Conservation (phyloP, 805 yeast species). For the Debaryomyces tyrocola region DNA sequence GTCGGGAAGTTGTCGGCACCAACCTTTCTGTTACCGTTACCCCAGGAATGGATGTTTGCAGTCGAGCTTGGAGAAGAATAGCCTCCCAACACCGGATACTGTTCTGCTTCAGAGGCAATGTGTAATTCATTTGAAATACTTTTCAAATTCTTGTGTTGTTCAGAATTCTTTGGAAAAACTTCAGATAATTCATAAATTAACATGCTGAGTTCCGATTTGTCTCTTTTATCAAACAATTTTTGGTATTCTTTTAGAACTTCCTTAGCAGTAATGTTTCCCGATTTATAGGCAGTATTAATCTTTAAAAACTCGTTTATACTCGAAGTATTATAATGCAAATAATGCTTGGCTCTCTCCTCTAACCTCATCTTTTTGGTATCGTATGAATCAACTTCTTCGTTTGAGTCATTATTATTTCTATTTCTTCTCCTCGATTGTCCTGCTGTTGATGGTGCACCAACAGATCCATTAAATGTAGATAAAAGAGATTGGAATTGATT, state of each 20-base stretch:
- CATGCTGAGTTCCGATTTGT: slow-evolving; percentile 50
- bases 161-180: slow-evolving; percentile 48
- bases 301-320: slow-evolving; percentile 49
- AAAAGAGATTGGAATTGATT: slow-evolving; percentile 58
- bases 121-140: slow-evolving; percentile 21
- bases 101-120: slow-evolving; percentile 27
- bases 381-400: slow-evolving; percentile 37
- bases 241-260: slow-evolving; percentile 49
- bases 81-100: slow-evolving; percentile 52
- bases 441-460: slow-evolving; percentile 16
- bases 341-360: slow-evolving; percentile 84
- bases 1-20: slow-evolving; percentile 31
- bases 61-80: slow-evolving; percentile 4
- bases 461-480: slow-evolving; percentile 49
- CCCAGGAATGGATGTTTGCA: slow-evolving; percentile 26
- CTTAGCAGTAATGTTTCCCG: slow-evolving; percentile 45
- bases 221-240: slow-evolving; percentile 41
- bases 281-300: slow-evolving; percentile 48
- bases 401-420: slow-evolving; percentile 16
- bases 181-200: slow-evolving; percentile 63
- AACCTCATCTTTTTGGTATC: slow-evolving; percentile 60
- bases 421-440: slow-evolving; percentile 12
- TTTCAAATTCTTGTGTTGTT: slow-evolving; percentile 38
- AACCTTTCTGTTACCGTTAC: slow-evolving; percentile 9
- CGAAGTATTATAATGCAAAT: slow-evolving; percentile 53